phyloP scores from a whole-genome alignment of 2,329 filamentous ascomycete species.

The Trichoderma polysporum region DNA sequence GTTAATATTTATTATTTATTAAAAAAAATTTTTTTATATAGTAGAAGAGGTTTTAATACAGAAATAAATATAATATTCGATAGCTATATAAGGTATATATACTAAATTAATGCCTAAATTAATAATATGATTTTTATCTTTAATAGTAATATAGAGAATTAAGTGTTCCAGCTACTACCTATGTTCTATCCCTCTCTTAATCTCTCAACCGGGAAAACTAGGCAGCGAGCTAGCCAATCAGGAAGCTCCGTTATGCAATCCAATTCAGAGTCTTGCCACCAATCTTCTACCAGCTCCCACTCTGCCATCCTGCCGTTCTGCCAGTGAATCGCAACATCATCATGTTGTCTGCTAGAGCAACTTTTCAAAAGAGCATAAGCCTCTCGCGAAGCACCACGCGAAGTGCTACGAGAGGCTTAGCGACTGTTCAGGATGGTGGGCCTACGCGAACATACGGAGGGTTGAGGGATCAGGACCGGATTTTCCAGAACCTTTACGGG shows the following conservation, averaged over 20 bases:
- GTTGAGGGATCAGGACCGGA: slow-evolving; percentile 93
- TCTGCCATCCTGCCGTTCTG: slow-evolving; percentile 25
- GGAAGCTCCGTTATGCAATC: slow-evolving; percentile 13
- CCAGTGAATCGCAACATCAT: slow-evolving; percentile 31
- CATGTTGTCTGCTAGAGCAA: slow-evolving; percentile 48
- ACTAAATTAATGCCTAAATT: too few relatives aligned
- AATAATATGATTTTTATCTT: too few relatives aligned
- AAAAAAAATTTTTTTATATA: too few relatives aligned
- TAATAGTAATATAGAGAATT: too few relatives aligned
- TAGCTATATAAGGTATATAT: too few relatives aligned
- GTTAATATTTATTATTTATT: too few relatives aligned
- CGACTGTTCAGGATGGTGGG: slow-evolving; percentile 73
- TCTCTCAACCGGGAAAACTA: neutral
- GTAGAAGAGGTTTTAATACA: too few relatives aligned
- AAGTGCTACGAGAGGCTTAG: slow-evolving; percentile 65
- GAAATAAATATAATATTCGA: too few relatives aligned
- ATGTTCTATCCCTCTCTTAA: neutral
- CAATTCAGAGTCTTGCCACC: slow-evolving; percentile 21
- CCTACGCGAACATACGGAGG: slow-evolving; percentile 77
- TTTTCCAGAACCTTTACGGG: slow-evolving; percentile 98
- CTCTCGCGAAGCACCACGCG: slow-evolving; percentile 47
- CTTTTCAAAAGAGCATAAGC: slow-evolving; percentile 39
- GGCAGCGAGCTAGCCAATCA: slow-evolving; percentile 4
- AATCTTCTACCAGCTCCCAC: slow-evolving; percentile 38
- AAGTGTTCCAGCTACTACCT: neutral